Evolutionary conservation across 148 eudicot species (phyloP).

Genomic region (Mesembryanthemum crystallinum): DNA sequence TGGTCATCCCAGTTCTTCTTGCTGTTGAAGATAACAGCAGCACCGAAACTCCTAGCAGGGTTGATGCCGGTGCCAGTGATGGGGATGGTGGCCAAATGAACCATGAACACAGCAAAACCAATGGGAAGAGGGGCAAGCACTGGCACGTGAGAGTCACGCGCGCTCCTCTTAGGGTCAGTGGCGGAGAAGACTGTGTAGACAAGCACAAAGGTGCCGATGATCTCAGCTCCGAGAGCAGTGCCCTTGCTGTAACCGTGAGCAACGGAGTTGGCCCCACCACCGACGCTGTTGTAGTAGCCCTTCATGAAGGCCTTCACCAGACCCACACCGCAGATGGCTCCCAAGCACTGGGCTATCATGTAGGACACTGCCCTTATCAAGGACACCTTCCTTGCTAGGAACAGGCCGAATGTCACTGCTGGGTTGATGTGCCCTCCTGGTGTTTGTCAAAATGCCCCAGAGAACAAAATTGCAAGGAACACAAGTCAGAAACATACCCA

Average conservation of each 20-base stretch:
- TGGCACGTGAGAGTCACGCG: constrained; percentile 94
- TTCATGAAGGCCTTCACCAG: constrained; percentile 85
- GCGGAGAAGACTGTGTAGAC: constrained; percentile 95
- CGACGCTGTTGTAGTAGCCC: constrained; percentile 40
- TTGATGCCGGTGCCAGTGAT: constrained; percentile 89
- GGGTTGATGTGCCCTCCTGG: constrained; percentile 95
- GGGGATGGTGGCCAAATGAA: constrained; percentile 89
- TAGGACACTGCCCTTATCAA: constrained; percentile 60
- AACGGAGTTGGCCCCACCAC: constrained; percentile 72
- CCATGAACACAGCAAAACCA: constrained; percentile 91
- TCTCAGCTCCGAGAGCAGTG: constrained; percentile 82
- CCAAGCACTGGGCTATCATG: constrained; percentile 72
- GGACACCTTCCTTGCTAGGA: constrained; percentile 79
- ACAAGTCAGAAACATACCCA: constrained; percentile 2
- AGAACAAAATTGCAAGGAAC: no score
- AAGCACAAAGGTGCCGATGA: constrained; percentile 78
- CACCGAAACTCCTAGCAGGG: constrained; percentile 94
- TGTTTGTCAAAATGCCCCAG: not conserved
- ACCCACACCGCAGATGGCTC: constrained; percentile 87
- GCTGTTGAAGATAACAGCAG: constrained; percentile 77
- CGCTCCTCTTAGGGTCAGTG: constrained; percentile 82
- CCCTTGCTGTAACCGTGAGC: constrained; percentile 61
- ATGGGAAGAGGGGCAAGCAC: constrained; percentile 89
- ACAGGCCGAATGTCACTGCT: constrained; percentile 81
- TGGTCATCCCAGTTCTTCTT: constrained; percentile 78